A percentile compares a stretch with the other conserved stretches of the same genome.
Evolutionary conservation across 2,329 filamentous ascomycete species (phyloP).

Genomic region (Metarhizium guizhouense): DNA sequence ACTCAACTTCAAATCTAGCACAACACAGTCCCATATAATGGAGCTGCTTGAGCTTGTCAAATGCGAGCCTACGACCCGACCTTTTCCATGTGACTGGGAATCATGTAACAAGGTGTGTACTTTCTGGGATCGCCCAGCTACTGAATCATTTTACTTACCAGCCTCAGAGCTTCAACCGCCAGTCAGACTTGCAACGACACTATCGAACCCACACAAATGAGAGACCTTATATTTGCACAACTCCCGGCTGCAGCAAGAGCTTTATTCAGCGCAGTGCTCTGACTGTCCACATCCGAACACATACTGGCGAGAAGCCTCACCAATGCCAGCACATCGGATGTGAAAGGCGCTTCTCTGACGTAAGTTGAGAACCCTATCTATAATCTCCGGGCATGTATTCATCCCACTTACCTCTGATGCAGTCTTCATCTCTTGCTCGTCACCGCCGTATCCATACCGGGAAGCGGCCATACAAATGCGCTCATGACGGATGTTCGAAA

Average conservation of each 20-base stretch:
- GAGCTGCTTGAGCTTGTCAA: conserved; percentile 58
- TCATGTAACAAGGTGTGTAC: conserved; percentile 49
- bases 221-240: conserved; percentile 54
- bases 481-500: conserved; percentile 52
- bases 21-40: conserved; percentile 30
- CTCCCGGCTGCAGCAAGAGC: conserved; percentile 55
- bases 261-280: conserved; percentile 64
- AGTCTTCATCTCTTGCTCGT: conserved; percentile 58
- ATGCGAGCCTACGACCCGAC: conserved; percentile 52
- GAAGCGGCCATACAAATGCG: conserved; percentile 57
- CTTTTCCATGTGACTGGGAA: conserved; percentile 57
- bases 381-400: not conserved
- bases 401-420: conserved; percentile 7
- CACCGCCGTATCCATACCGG: conserved; percentile 59
- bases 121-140: not conserved
- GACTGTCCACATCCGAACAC: conserved; percentile 62
- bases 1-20: not conserved
- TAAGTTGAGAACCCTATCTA: conserved; percentile 27
- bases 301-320: conserved; percentile 65
- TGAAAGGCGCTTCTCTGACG: conserved; percentile 62
- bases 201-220: conserved; percentile 66
- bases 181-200: conserved; percentile 61
- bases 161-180: conserved; percentile 59
- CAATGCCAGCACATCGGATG: conserved; percentile 57
- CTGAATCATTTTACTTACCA: not conserved